phyloP scores from a whole-genome alignment of 306 rosid genomes.

The Aeschynomene evenia region DNA sequence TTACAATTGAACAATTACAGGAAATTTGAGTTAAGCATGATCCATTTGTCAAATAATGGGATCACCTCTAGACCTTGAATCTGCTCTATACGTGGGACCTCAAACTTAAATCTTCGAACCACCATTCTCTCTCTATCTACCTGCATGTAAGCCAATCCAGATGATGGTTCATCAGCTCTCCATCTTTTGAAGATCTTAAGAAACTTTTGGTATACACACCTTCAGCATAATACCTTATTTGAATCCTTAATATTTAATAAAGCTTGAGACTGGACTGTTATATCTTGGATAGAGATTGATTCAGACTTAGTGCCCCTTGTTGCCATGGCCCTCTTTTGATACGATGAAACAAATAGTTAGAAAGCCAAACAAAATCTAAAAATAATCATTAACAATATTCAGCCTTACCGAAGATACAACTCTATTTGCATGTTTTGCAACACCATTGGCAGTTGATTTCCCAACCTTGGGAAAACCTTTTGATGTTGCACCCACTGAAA shows the following conservation, averaged over 20 bases:
- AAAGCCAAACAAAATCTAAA: conserved; percentile 6
- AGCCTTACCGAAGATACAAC: conserved; percentile 66
- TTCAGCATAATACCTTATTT: conserved; percentile 65
- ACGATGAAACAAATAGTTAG: conserved; percentile 28
- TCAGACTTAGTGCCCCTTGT: conserved; percentile 62
- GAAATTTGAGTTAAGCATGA: conserved; percentile 20
- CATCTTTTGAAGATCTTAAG: conserved; percentile 3
- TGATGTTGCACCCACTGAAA: conserved; percentile 53
- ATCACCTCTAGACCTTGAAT: conserved; percentile 98
- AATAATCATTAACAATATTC: conserved; percentile 7
- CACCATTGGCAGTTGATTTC: conserved; percentile 71
- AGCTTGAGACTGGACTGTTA: conserved; percentile 79
- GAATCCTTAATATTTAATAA: conserved; percentile 88
- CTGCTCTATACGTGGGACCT: conserved; percentile 90
- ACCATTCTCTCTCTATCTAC: conserved; percentile 92
- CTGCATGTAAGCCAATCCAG: conserved; percentile 48
- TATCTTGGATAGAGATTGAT: conserved; percentile 67
- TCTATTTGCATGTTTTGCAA: conserved; percentile 77
- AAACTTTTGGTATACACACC: background rate
- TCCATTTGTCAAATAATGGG: background rate
- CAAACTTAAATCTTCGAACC: conserved; percentile 88
- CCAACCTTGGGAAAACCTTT: conserved; percentile 65
- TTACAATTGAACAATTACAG: conserved; percentile 21
- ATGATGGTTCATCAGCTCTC: conserved; percentile 1
- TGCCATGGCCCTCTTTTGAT: conserved; percentile 56